phyloP scores from a whole-genome alignment of 352 stramenopile genomes.

The Globisporangium sylvaticum region DNA sequence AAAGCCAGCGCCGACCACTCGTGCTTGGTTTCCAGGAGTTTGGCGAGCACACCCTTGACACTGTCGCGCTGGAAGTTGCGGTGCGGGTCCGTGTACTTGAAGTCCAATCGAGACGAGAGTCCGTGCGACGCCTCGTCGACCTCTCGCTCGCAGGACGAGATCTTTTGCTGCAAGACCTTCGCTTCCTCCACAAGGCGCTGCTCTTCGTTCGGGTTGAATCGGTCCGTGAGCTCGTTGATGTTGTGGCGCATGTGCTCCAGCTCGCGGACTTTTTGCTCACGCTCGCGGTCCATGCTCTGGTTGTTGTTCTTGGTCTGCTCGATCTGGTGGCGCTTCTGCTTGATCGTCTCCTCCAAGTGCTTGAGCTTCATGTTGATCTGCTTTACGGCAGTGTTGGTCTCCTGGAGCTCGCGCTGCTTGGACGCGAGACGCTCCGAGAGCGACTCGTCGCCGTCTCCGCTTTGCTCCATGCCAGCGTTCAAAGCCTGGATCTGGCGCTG shows the following conservation, averaged over 20 bases:
- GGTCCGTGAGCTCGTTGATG: constrained; percentile 50
- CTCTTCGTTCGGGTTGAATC: constrained; percentile 81
- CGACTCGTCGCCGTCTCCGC: constrained; percentile 67
- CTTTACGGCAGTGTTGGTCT: constrained; percentile 75
- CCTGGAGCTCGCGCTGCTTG: constrained; percentile 80
- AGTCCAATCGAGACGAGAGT: constrained; percentile 94
- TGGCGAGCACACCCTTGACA: constrained; percentile 97
- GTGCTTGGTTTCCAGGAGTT: constrained; percentile 94
- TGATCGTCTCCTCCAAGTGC: constrained; percentile 87
- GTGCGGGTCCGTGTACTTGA: constrained; percentile 95
- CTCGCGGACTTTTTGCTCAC: constrained; percentile 59
- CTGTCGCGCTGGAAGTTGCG: constrained; percentile 93
- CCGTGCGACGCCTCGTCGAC: constrained; percentile 92
- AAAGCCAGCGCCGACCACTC: constrained; percentile 92
- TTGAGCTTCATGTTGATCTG: constrained; percentile 94
- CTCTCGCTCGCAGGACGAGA: constrained; percentile 71
- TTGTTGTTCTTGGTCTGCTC: constrained; percentile 77
- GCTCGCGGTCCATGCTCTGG: constrained; percentile 60
- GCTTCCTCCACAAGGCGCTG: constrained; percentile 55
- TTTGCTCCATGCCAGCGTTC: constrained; percentile 84
- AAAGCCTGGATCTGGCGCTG: constrained; percentile 82
- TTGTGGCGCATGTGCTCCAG: constrained; percentile 58
- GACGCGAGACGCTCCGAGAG: constrained; percentile 68
- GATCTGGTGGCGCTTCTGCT: constrained; percentile 67
- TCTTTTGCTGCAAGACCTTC: constrained; percentile 55